Evolutionary conservation across 179 eudicot genomes (phyloP).

Genomic region (Nepenthes alata): DNA sequence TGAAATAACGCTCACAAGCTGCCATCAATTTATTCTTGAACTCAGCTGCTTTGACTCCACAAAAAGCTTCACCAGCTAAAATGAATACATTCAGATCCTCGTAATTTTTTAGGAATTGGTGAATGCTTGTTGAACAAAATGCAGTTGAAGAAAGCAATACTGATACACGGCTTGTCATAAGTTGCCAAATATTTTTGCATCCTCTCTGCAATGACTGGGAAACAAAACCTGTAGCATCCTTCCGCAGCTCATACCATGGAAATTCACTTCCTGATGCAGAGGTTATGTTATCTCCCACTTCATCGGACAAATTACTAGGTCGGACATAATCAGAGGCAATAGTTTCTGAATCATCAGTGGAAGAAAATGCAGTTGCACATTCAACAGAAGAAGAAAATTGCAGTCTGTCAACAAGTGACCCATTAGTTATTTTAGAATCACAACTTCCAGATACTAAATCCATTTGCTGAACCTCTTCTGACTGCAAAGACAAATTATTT

Average conservation of each 20-base stretch:
- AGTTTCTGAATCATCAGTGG: slow-evolving; percentile 19
- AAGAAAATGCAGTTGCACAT: slow-evolving; percentile 15
- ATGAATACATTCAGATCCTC: slow-evolving; percentile 72
- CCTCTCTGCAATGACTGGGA: slow-evolving; percentile 80
- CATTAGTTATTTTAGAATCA: slow-evolving; percentile 21
- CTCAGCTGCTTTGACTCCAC: slow-evolving; percentile 70
- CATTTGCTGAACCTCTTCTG: slow-evolving; percentile 22
- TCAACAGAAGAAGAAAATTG: slow-evolving; percentile 13
- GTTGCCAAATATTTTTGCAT: slow-evolving; percentile 86
- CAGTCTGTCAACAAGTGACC: slow-evolving; percentile 23
- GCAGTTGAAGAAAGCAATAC: slow-evolving; percentile 81
- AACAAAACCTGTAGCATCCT: slow-evolving; percentile 67
- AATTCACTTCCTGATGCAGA: slow-evolving; percentile 62
- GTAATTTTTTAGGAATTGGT: slow-evolving; percentile 78
- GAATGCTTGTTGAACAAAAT: slow-evolving; percentile 82
- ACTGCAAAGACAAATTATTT: slow-evolving; percentile 15
- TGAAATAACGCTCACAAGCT: slow-evolving; percentile 71
- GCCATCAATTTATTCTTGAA: slow-evolving; percentile 65
- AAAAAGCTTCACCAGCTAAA: slow-evolving; percentile 89
- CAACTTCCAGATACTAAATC: slow-evolving; percentile 14
- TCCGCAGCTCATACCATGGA: slow-evolving; percentile 83
- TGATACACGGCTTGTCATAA: slow-evolving; percentile 70
- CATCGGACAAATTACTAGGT: slow-evolving; percentile 20
- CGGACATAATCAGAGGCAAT: slow-evolving; percentile 21
- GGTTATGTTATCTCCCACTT: slow-evolving; percentile 35